phyloP scores from a whole-genome alignment of 192 early-diverging fungal species.

The Gonapodya sp. region DNA sequence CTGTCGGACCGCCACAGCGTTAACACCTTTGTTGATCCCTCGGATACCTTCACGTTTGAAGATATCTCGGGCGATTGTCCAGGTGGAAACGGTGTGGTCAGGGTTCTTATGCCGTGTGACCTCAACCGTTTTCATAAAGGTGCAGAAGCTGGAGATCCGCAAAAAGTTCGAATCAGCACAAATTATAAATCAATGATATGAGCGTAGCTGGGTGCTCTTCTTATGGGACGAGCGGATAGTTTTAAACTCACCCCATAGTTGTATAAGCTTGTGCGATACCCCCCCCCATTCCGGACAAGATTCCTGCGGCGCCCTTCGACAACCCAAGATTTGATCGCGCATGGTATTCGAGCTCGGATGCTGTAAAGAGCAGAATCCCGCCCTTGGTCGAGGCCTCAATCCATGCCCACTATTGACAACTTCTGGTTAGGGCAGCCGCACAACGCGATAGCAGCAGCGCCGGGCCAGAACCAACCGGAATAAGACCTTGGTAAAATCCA shows the following conservation, averaged over 20 bases:
- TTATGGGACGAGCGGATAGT: no score
- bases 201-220: neutral
- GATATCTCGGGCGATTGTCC: slow-evolving; percentile 78
- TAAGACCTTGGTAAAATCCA: slow-evolving; percentile 92
- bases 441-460: neutral
- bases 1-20: slow-evolving; percentile 93
- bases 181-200: neutral
- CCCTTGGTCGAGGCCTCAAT: slow-evolving; percentile 72
- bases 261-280: slow-evolving; percentile 92
- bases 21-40: slow-evolving; percentile 97
- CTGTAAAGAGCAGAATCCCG: slow-evolving; percentile 65
- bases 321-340: slow-evolving; percentile 51
- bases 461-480: slow-evolving; percentile 43
- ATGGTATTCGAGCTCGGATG: slow-evolving; percentile 61
- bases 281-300: slow-evolving; percentile 88
- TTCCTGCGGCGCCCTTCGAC: slow-evolving; percentile 54
- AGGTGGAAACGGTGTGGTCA: slow-evolving; percentile 58
- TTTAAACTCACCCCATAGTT: slow-evolving; percentile 83
- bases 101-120: slow-evolving; percentile 87
- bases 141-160: slow-evolving; percentile 59
- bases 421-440: neutral
- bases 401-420: slow-evolving; percentile 49
- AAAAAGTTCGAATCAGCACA: neutral
- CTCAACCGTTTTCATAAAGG: slow-evolving; percentile 99
- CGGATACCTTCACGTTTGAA: slow-evolving; percentile 85